phyloP scores from a whole-genome alignment of 1,284 basidiomycete genomes.

The Ganoderma leucocontextum region DNA sequence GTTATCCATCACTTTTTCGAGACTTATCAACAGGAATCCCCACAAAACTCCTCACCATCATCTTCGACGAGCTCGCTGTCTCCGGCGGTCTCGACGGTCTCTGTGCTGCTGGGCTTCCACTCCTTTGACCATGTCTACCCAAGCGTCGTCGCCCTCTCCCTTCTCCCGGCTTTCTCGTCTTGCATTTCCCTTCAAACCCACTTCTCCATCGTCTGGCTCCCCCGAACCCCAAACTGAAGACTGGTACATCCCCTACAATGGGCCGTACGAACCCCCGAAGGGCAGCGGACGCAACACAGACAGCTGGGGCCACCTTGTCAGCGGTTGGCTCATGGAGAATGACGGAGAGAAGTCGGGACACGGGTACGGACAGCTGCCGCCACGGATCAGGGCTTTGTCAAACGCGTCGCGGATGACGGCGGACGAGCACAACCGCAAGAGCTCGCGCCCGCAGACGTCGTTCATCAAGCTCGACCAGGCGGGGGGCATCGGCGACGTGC shows the following conservation, averaged over 20 bases:
- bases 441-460: constrained; percentile 40
- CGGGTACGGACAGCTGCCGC: constrained; percentile 14
- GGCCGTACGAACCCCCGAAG: constrained; percentile 57
- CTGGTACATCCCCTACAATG: constrained; percentile 73
- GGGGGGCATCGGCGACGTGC: constrained; percentile 69
- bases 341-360: constrained; percentile 28
- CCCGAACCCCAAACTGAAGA: constrained; percentile 46
- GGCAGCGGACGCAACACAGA: constrained; percentile 46
- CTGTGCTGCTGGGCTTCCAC: constrained; percentile 17
- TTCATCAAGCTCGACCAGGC: constrained; percentile 52
- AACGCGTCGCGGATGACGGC: constrained; percentile 35
- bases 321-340: constrained; percentile 47
- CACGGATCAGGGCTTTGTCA: constrained; percentile 38
- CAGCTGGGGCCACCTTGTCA: constrained; percentile 59
- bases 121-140: constrained; percentile 33
- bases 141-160: constrained; percentile 40
- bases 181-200: constrained; percentile 35
- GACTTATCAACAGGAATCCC: constrained; percentile 28
- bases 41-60: constrained; percentile 28
- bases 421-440: constrained; percentile 25
- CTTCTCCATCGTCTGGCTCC: constrained; percentile 33
- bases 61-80: constrained; percentile 32
- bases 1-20: constrained; percentile 1
- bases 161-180: constrained; percentile 48
- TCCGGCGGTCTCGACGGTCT: constrained; percentile 23